Base-by-base conservation (phyloP, 768 basidiomycete genomes). In the Tubosaeta sp. region DNA sequence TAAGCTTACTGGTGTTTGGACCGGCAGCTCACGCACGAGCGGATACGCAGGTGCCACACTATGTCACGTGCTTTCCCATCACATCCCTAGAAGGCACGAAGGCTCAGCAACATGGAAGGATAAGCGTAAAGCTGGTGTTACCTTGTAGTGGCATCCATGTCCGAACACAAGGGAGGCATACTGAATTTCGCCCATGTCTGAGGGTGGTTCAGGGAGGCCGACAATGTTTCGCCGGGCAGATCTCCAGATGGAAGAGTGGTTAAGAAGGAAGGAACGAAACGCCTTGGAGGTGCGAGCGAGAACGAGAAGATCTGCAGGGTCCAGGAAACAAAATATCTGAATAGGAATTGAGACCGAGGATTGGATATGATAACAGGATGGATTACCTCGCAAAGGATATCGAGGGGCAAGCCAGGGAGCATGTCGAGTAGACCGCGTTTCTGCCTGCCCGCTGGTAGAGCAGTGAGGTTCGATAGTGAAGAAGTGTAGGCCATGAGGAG, bases 131-230 rank as follows among this genome's bases (percentile, higher is more conserved):
- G 3, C 31, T 44, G 24, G 30, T 31, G 35, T 24, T 59, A 64
- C 64, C 50, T 57, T 25, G 27, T 67, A 67, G 65, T 78, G 69
- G 57, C 81, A 83, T 51, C 67, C 67, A 6, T 64, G 69, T 27
- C 74, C 76, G 58, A 77, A 83, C 6, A 66, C 68, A 24, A 83
- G 71, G 50, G 75, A 73, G 4, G 75, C 75, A 60, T 73, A 82
- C 45, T 73, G 71, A n/a, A 76, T 69, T 55, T 82, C 79, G 25
- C 54, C 69, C 69, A 81, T 67, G 40, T 70, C 74, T n/a, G 63
- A 46, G 12, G 77, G 80, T 34, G 69, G 73, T 22, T 72, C 69
- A 4, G 80, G 81, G 24, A 82, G 60, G 16, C 60, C 69, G 18
- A 52, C 57, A 29, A 79, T 55, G 47, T 71, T 71, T 39, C 53